Conservation (phyloP, 768 basidiomycete genomes). For the Suillus variegatus region DNA sequence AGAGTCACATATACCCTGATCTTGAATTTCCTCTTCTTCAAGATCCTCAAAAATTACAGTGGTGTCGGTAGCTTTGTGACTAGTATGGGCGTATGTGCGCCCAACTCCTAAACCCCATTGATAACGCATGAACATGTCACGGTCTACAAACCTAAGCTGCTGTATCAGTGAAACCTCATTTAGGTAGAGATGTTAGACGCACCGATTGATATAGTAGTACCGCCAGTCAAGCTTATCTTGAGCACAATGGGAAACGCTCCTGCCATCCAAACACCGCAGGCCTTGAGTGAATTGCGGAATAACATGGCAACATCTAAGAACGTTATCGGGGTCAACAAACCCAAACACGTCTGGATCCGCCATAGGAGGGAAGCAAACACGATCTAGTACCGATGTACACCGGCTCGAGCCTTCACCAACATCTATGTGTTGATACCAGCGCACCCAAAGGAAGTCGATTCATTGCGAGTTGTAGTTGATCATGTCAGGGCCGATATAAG, state of each 20-base stretch:
- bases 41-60: background rate
- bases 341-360: constrained; percentile 4
- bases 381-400: no score
- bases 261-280: background rate
- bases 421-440: constrained; percentile 6
- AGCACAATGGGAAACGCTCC: constrained; percentile 4
- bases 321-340: constrained; percentile 12
- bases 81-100: constrained; percentile 5
- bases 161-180: background rate
- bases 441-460: constrained; percentile 15
- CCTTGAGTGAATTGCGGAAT: constrained; percentile 12
- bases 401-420: no score
- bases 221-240: constrained; percentile 9
- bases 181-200: background rate
- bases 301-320: constrained; percentile 12
- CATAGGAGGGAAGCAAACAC: background rate
- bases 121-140: constrained; percentile 8
- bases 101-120: constrained; percentile 8
- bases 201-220: constrained; percentile 15
- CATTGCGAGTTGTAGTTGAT: background rate
- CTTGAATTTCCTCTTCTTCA: background rate
- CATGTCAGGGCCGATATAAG: background rate
- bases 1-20: background rate
- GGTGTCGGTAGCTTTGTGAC: background rate
- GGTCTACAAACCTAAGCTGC: constrained; percentile 9